Conservation (phyloP, 192 early-diverging fungal genomes). For the Podila epicladia region DNA sequence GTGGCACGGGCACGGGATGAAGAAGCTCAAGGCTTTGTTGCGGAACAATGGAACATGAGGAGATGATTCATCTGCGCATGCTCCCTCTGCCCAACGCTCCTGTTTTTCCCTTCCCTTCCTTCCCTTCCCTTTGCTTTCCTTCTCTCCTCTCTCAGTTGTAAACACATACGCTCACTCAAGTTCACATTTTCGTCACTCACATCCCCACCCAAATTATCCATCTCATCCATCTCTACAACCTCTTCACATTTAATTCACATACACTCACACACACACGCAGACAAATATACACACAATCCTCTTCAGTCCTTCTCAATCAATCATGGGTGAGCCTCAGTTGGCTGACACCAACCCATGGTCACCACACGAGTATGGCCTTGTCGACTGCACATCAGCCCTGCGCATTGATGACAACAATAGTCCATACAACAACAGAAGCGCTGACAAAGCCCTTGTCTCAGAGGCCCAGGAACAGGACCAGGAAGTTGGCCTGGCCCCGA, state of each 20-base stretch:
- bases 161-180: not conserved
- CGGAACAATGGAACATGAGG: not conserved
- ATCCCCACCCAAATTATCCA: too few relatives aligned
- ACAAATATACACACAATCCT: not conserved
- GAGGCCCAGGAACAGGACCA: not conserved
- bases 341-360: conserved; percentile 41
- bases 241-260: not conserved
- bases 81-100: not conserved
- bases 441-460: not conserved
- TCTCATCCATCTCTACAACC: not conserved
- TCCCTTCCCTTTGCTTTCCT: too few relatives aligned
- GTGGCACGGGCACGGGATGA: too few relatives aligned
- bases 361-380: conserved; percentile 2
- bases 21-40: not conserved
- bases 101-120: too few relatives aligned
- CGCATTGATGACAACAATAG: too few relatives aligned
- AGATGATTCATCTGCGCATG: not conserved
- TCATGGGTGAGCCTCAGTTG: conserved; percentile 12
- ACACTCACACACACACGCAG: not conserved
- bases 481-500: conserved; percentile 11
- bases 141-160: not conserved
- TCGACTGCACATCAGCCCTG: not conserved
- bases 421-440: too few relatives aligned
- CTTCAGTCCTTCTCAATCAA: not conserved
- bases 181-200: too few relatives aligned